Conservation (phyloP, 805 yeast genomes). For the Candida chauliodis region DNA sequence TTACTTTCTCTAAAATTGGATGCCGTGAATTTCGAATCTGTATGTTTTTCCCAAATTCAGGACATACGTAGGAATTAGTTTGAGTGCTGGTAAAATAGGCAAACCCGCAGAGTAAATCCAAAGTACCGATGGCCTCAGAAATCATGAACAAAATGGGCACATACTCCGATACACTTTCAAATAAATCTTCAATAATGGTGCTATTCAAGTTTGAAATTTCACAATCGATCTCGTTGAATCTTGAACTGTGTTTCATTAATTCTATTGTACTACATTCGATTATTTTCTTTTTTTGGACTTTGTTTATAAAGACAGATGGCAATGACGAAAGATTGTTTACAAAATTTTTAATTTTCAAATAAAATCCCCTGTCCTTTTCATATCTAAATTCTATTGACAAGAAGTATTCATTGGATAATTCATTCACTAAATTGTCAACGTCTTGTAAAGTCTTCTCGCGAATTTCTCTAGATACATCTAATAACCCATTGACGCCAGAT, state of each 20-base stretch:
- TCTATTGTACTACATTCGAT: slow-evolving; percentile 11
- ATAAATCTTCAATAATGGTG: slow-evolving; percentile 25
- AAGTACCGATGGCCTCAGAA: slow-evolving; percentile 11
- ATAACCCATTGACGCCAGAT: slow-evolving; percentile 11
- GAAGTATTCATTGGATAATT: slow-evolving; percentile 1
- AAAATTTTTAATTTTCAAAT: slow-evolving; percentile 6
- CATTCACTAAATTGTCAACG: slow-evolving; percentile 1
- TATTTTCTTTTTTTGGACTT: slow-evolving; percentile 7
- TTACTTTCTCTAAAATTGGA: slow-evolving; percentile 35
- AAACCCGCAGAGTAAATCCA: slow-evolving; percentile 35
- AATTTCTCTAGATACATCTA: slow-evolving; percentile 10
- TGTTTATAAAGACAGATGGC: slow-evolving; percentile 8
- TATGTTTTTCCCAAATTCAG: slow-evolving; percentile 33
- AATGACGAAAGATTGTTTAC: background rate
- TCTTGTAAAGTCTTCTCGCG: slow-evolving; percentile 6
- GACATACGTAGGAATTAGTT: slow-evolving; percentile 18
- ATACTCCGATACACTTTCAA: background rate
- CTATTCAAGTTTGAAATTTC: slow-evolving; percentile 45
- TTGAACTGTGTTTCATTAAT: slow-evolving; percentile 23
- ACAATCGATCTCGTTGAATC: slow-evolving; percentile 34
- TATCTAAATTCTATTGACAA: slow-evolving; percentile 5
- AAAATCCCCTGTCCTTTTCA: slow-evolving; percentile 10
- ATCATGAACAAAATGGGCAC: slow-evolving; percentile 10
- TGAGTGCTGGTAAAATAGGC: slow-evolving; percentile 20
- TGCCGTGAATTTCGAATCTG: slow-evolving; percentile 34